Evolutionary conservation across 768 basidiomycete genomes (phyloP), one percentile per base, ranked within the genome.

Genomic region (Brasilioporus rufonigricans): DNA sequence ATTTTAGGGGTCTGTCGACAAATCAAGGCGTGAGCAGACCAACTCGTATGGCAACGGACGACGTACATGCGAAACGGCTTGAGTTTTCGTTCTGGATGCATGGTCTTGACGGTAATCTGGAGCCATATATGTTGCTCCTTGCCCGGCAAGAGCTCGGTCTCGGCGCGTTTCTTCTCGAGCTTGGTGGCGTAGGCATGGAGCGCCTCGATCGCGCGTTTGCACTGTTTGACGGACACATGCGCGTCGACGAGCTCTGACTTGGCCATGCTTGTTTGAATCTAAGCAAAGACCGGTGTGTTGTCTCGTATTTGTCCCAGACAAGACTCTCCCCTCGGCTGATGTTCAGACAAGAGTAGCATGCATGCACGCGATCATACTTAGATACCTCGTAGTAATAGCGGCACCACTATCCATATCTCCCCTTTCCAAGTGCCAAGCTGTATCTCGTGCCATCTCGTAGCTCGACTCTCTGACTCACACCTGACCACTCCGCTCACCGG

Each of bases 41-140:
- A 29, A 38, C 39, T 27, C 23, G 26, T 27, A 23, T 7, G 35
- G 50, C 36, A 24, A 56, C 4, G 21, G 24, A 24, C 27, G 33
- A 81, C 87, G 63, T 62, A 97, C 94, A 98, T 90, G 74, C 83
- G 84, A 44, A 81, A 73, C 5, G 94, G 94, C 70, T 91, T 97
- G 31, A 93, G 72, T 64, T 80, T 87, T 65, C 83, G 84, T 56
- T 81, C 82, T 32, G 88, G 79, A 24, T 85, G 80, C 66, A 94
- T 88, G 65, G 79, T 81, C 77, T 96, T 97, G 55, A 93, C 85
- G 5, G 91, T 83, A 50, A 98, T 77, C 61, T 90, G 86, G 19
- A 99, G 80, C 91, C 93, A 98, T 50, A 98, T 78, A 70, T 85
- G 76, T 65, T 93, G 91, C 63, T 95, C 93, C 69, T 84, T 90